Percentiles rank a stretch among this genome's conserved stretches.
Evolutionary conservation across 1,139 yeast genomes (phyloP).

Genomic region (Scheffersomyces illinoinensis): DNA sequence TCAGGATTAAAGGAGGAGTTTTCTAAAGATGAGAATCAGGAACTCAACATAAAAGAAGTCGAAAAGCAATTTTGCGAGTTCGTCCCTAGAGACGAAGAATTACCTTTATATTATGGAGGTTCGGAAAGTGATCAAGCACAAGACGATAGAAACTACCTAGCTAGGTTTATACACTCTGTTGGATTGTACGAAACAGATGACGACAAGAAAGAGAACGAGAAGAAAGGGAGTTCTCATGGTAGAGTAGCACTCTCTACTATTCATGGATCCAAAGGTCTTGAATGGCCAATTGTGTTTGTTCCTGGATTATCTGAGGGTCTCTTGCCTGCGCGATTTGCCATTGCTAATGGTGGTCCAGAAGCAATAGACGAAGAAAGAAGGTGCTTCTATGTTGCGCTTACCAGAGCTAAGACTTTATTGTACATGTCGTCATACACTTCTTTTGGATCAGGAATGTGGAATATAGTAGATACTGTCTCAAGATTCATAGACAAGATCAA

Average conservation of each 20-base stretch:
- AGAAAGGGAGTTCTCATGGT: conserved; percentile 11
- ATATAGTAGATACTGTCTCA: conserved; percentile 25
- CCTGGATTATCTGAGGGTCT: conserved; percentile 66
- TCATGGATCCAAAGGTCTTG: conserved; percentile 91
- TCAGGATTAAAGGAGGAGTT: conserved; percentile 37
- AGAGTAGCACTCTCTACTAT: conserved; percentile 64
- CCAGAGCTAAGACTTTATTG: conserved; percentile 65
- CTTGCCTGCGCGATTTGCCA: conserved; percentile 53
- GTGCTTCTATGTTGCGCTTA: conserved; percentile 83
- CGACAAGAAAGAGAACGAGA: conserved; percentile 12
- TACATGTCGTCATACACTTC: conserved; percentile 34
- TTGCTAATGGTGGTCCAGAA: conserved; percentile 32
- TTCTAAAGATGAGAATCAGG: conserved; percentile 25
- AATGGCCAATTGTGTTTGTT: conserved; percentile 90
- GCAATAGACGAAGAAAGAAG: conserved; percentile 74
- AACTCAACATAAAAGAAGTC: conserved; percentile 46
- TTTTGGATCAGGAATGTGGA: conserved; percentile 20
- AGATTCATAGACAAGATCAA: conserved; percentile 27
- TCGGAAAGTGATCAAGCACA: conserved; percentile 15
- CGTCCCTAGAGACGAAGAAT: conserved; percentile 48
- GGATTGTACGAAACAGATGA: conserved; percentile 50
- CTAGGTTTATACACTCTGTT: conserved; percentile 59
- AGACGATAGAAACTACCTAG: conserved; percentile 35
- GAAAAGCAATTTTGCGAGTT: conserved; percentile 41
- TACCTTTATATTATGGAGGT: conserved; percentile 20